A percentile compares a stretch with the other conserved stretches of the same genome.
These are phyloP conservation scores for Ustilago shanxiensis DNA, from an alignment of 1,284 basidiomycete genomes.

Conservation along the genomic window DNA sequence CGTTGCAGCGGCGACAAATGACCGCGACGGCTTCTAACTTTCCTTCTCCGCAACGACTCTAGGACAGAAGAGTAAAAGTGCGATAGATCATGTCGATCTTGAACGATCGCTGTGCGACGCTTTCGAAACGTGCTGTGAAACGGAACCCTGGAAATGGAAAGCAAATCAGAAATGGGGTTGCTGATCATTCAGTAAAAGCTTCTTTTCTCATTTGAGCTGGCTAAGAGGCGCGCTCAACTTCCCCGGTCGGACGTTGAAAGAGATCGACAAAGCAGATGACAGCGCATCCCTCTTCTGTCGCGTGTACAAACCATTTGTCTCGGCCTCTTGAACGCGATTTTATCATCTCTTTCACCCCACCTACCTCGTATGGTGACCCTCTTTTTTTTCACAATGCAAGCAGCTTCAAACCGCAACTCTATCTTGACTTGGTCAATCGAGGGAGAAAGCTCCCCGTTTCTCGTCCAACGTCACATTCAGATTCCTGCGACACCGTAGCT, in stretches of 20 bases:
- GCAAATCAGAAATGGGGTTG: neutral
- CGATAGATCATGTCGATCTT: no score
- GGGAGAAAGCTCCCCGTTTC: no score
- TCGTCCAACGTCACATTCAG: no score
- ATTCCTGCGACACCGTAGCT: no score
- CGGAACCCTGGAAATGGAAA: neutral
- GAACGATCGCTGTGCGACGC: no score
- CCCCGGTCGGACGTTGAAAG: constrained; percentile 17
- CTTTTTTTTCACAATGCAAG: no score
- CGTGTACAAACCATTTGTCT: neutral
- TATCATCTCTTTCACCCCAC: no score
- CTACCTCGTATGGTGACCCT: no score
- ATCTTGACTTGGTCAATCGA: no score
- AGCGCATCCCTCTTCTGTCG: neutral
- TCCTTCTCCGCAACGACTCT: constrained; percentile 3
- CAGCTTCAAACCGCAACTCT: no score
- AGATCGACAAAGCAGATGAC: constrained; percentile 20
- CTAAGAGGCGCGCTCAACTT: neutral
- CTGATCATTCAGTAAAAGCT: neutral
- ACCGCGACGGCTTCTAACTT: constrained; percentile 14
- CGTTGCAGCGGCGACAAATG: constrained; percentile 3
- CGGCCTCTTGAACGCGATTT: neutral
- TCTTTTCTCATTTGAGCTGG: neutral
- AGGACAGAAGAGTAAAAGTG: neutral
- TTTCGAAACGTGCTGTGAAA: no score